Conservation (phyloP, 225 moss, liverwort and hornwort species). For the Pseudisothecium myosuroides region DNA sequence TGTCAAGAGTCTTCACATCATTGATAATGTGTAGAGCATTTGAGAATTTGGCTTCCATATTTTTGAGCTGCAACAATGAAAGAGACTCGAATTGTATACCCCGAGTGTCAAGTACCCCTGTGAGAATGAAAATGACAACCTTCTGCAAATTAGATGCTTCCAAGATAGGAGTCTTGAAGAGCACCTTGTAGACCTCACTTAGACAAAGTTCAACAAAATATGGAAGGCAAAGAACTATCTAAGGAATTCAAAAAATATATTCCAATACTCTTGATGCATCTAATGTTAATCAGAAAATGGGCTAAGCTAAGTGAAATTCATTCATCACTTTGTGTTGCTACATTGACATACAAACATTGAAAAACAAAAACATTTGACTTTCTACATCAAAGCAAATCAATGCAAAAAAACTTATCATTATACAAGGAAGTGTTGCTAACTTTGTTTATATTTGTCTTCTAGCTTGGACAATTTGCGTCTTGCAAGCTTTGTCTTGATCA, state of each 20-base stretch:
- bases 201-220: not conserved
- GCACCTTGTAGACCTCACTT: fast-evolving
- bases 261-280: not conserved
- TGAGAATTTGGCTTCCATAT: not conserved
- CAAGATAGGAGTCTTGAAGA: not conserved
- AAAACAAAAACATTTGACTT: not conserved
- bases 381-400: not conserved
- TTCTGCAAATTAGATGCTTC: not conserved
- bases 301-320: not conserved
- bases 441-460: not conserved
- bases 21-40: not conserved
- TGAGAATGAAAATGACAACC: not conserved
- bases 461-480: not conserved
- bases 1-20: not conserved
- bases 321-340: not conserved
- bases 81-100: not conserved
- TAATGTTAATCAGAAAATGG: fast-evolving
- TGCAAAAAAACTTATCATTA: not conserved
- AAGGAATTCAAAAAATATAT: not conserved
- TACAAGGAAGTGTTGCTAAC: not conserved
- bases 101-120: fast-evolving
- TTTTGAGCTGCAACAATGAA: fast-evolving
- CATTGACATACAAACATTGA: not conserved
- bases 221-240: not conserved
- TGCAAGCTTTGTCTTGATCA: not conserved